These are phyloP conservation scores for Crucibulum laeve DNA, from an alignment of 768 basidiomycete genomes.

Conservation along the genomic window DNA sequence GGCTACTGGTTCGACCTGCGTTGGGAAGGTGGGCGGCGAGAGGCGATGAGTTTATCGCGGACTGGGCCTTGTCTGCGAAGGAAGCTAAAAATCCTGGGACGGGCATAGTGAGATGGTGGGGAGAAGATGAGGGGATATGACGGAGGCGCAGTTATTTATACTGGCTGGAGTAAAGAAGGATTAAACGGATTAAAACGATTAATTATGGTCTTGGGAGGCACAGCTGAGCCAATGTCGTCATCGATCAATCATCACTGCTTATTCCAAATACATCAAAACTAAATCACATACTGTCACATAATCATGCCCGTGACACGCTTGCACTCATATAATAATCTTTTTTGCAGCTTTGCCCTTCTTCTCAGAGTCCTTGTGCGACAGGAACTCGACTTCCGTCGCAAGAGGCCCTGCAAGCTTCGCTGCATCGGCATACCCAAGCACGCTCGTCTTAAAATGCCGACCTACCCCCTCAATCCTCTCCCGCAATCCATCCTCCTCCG, in stretches of 20 bases:
- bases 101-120: constrained; percentile 37
- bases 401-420: constrained; percentile 79
- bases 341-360: constrained; percentile 84
- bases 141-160: constrained; percentile 10
- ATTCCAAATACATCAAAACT: constrained; percentile 24
- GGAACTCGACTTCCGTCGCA: constrained; percentile 92
- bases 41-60: constrained; percentile 58
- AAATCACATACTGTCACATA: constrained; percentile 9
- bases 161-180: background rate
- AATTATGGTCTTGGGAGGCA: background rate
- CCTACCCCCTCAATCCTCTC: constrained; percentile 84
- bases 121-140: constrained; percentile 9
- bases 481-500: constrained; percentile 54
- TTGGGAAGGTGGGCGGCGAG: constrained; percentile 50
- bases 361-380: constrained; percentile 93
- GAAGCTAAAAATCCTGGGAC: constrained; percentile 60
- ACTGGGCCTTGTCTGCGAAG: constrained; percentile 75
- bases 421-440: constrained; percentile 76
- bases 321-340: constrained; percentile 66
- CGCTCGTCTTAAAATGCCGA: constrained; percentile 85
- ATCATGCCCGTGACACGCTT: background rate
- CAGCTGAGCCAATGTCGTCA: constrained; percentile 6
- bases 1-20: constrained; percentile 24
- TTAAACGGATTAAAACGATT: background rate
- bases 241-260: constrained; percentile 11